Conservation (phyloP, 208 protist genomes). For the Leishmania tropica region DNA sequence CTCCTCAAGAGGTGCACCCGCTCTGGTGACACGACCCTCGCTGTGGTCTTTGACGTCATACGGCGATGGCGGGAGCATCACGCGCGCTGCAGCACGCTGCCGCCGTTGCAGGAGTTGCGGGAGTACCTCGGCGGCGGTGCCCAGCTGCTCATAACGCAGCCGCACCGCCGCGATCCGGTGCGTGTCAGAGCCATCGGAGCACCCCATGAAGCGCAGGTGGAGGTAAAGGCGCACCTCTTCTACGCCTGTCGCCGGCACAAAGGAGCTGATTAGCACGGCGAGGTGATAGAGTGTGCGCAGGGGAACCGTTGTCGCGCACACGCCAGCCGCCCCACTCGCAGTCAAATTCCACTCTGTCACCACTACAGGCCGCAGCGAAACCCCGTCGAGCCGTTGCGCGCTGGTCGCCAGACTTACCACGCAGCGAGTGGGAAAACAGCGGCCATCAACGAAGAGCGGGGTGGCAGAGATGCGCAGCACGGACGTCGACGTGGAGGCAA, state of each 20-base stretch:
- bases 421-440: constrained; percentile 59
- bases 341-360: constrained; percentile 46
- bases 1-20: neutral
- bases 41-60: neutral
- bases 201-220: constrained; percentile 61
- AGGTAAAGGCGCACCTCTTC: constrained; percentile 39
- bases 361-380: constrained; percentile 49
- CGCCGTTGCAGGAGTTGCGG: constrained; percentile 16
- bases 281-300: constrained; percentile 63
- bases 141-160: constrained; percentile 41
- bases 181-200: constrained; percentile 46
- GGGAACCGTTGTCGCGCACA: constrained; percentile 28
- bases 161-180: constrained; percentile 56
- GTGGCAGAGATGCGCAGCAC: constrained; percentile 38
- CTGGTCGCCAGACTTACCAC: constrained; percentile 57
- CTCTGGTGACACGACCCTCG: neutral
- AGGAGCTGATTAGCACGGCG: constrained; percentile 39
- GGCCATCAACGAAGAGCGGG: constrained; percentile 33
- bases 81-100: neutral
- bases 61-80: neutral
- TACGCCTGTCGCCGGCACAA: neutral
- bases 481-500: constrained; percentile 33
- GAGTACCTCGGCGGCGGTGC: constrained; percentile 21
- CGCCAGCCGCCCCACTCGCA: neutral
- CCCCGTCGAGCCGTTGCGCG: constrained; percentile 47